Base-by-base conservation (phyloP, 495 filamentous ascomycete species). In the Xylona heveae region DNA sequence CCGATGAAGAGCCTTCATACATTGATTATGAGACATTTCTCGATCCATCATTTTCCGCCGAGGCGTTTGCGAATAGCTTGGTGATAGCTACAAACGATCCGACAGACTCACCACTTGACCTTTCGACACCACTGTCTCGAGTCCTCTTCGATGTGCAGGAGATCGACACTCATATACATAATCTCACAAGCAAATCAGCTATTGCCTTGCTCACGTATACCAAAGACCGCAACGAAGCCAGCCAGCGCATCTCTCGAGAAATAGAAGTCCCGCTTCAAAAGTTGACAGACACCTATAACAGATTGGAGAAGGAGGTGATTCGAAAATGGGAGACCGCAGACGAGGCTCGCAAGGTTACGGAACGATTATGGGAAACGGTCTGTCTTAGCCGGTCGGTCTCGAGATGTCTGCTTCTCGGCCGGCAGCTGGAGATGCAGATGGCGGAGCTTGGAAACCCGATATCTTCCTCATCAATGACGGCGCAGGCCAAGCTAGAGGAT, bases 141-240 rank as follows among this genome's bases (percentile, higher is more conserved):
- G 88, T 95, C 8, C 66, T 95, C 12, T 99, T 99, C 52, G 88
- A 99, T 53, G 68, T 90, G 10, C 88, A 99, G 49, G 88, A 95
- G 50, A 74, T 99, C 38, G 84, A 95, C 53, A 91, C 82, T 1
- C 81, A 93, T 46, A 93, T 95, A 39, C 75, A 95, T 52, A 61
- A 64, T 12, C 65, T 99, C 16, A 91, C 84, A 27, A 88, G 79
- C 29, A 70, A 73, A 42, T 76, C 77, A 29, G 78, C 90, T 9
- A 58, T 85, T 5, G 78, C 82, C 1, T 59, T 95, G n/a, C 64
- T 95, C 17, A 58, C 68, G 12, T 65, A 91, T 53, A 88, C 81
- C 17, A 61, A 68, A 37, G 57, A 62, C 29, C 76, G 84, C 40
- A 69, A 70, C 24, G 61, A 65, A 14, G 71, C 82, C 0, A 74